Base-by-base conservation (phyloP, 345 rosid species). In the Orychophragmus violaceus region DNA sequence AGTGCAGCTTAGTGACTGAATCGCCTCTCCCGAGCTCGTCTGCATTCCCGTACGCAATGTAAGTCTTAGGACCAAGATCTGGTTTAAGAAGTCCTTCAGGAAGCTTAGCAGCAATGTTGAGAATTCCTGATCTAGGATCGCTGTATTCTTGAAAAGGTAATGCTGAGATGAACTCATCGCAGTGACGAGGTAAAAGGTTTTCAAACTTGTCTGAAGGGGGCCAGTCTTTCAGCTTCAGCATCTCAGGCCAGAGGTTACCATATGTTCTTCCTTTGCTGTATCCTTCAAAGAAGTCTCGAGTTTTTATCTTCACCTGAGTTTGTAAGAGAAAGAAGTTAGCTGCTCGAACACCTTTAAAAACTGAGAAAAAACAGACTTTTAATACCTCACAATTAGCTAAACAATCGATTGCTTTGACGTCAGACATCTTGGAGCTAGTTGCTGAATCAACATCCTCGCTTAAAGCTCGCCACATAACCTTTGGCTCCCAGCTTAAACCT, bases 11-110 rank as follows among this genome's bases (percentile, higher is more conserved):
- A 42, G 97, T 88, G 23, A 90, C 94, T 1, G 98, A 94, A 75
- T 94, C 99, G 22, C 97, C 99, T 79, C 99, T 79, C 57, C 97
- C 89, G n/a, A 94, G 92, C 82, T 94, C 99, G 44, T 85, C 84
- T 1, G 50, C 42, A 35, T 68, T 35, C 8, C 99, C 99, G 53
- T 94, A 94, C 8, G 97, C 99, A 66, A 94, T 87, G 62, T 94
- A 94, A 2, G 99, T 84, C 70, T 94, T 94, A 1, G 99, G 99
- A 42, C 99, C 99, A 83, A 94, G 46, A 79, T 94, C 99, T 3
- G 97, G 95, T 76, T 94, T 84, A 64, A 94, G 62, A 32, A 86
- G 56, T 27, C 59, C 66, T 11, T 80, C 36, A 14, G 99, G 99
- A 68, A 90, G 72, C 83, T 86, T 88, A 23, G 76, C 78, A 32